Evolutionary conservation across 2,329 filamentous ascomycete species (phyloP).

Genomic region (Lasiodiplodia sp.): DNA sequence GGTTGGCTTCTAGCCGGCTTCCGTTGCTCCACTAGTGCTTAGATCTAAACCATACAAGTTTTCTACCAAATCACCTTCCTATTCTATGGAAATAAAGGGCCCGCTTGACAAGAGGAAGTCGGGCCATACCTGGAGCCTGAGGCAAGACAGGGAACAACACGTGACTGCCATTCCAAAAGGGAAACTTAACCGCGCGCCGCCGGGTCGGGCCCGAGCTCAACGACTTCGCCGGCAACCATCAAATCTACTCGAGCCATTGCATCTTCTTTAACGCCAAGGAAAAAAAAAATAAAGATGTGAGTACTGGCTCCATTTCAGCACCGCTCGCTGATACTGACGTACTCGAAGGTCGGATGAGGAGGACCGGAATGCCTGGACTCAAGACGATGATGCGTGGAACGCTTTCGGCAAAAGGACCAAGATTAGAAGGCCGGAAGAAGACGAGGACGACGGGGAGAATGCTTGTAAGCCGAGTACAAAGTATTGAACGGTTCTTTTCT

Average conservation of each 20-base stretch:
- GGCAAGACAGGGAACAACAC: not conserved
- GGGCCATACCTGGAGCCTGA: too few relatives aligned
- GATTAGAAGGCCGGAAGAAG: not conserved
- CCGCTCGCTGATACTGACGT: not conserved
- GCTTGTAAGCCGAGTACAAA: conserved; percentile 59
- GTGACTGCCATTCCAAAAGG: not conserved
- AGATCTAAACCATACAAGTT: too few relatives aligned
- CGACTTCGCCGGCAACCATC: not conserved
- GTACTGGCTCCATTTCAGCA: not conserved
- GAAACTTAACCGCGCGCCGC: not conserved
- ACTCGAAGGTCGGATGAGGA: not conserved
- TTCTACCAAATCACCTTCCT: too few relatives aligned
- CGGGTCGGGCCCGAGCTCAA: not conserved
- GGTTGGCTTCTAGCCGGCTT: too few relatives aligned
- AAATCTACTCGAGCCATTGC: not conserved
- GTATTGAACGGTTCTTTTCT: conserved; percentile 44
- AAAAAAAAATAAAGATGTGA: not conserved
- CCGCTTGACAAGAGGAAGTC: too few relatives aligned
- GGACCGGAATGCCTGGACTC: not conserved
- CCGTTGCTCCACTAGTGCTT: too few relatives aligned
- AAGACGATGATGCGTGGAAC: conserved; percentile 18
- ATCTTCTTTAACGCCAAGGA: not conserved
- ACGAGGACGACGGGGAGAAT: conserved; percentile 64
- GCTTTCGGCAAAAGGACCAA: not conserved
- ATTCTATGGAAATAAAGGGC: too few relatives aligned